phyloP scores from a whole-genome alignment of 441 rosid genomes.

The Bocquillonia castaneifolia region DNA sequence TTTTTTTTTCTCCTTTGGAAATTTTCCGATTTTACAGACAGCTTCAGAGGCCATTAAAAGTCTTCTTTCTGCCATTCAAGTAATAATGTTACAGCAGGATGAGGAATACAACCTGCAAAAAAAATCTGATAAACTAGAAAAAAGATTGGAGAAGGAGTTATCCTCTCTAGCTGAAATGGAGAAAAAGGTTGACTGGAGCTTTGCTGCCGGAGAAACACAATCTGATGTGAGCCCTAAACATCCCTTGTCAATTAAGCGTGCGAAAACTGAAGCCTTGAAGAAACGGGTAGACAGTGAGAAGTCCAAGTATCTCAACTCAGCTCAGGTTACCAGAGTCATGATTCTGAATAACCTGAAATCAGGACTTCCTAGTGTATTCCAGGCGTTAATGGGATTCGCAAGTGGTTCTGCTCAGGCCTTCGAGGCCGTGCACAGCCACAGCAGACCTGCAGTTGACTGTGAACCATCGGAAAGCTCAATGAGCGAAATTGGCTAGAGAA shows the following conservation, averaged over 20 bases:
- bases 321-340: conserved; percentile 55
- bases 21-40: conserved; percentile 33
- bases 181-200: conserved; percentile 44
- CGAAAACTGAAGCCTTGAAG: conserved; percentile 55
- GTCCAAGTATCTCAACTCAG: conserved; percentile 43
- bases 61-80: conserved; percentile 57
- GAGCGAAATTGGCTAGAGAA: conserved; percentile 7
- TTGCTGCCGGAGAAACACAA: conserved; percentile 34
- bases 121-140: conserved; percentile 64
- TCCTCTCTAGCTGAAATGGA: conserved; percentile 57
- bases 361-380: conserved; percentile 73
- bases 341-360: conserved; percentile 64
- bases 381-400: conserved; percentile 60
- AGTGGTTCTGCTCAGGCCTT: conserved; percentile 51
- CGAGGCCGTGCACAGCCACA: conserved; percentile 43
- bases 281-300: conserved; percentile 53
- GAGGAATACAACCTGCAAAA: conserved; percentile 55
- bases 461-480: conserved; percentile 34
- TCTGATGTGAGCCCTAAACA: conserved; percentile 57
- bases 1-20: neutral
- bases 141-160: conserved; percentile 67
- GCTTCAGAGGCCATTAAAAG: conserved; percentile 70
- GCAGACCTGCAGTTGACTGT: conserved; percentile 24
- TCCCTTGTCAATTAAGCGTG: conserved; percentile 62
- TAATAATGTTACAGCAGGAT: conserved; percentile 54